These are phyloP conservation scores for Fusarium multiceps DNA, from an alignment of 2,329 filamentous ascomycete genomes.

Conservation along the genomic window DNA sequence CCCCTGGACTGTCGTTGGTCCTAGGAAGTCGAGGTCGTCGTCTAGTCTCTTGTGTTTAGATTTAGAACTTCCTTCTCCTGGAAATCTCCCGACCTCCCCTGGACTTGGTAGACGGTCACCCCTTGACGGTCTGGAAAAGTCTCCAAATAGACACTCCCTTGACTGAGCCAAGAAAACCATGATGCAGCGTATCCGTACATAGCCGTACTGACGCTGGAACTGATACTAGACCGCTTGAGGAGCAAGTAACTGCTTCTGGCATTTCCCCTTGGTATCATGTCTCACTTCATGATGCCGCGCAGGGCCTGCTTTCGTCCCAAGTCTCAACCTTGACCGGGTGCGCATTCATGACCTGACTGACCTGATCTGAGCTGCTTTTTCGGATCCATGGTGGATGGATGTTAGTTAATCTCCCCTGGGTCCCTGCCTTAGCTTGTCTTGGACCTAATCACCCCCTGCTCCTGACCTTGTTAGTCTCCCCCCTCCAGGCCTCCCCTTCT, in stretches of 20 bases:
- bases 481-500: conserved; percentile 1
- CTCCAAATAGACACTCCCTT: conserved; percentile 12
- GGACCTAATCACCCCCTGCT: conserved; percentile 19
- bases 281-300: conserved; percentile 16
- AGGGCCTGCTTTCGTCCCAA: conserved; percentile 30
- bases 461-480: conserved; percentile 17
- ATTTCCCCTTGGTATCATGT: conserved; percentile 19
- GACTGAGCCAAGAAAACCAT: conserved; percentile 7
- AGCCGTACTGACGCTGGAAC: conserved; percentile 20
- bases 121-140: conserved; percentile 8
- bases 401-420: conserved; percentile 31
- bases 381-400: conserved; percentile 5
- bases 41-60: background rate
- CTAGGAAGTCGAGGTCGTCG: background rate
- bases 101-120: conserved; percentile 5
- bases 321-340: conserved; percentile 21
- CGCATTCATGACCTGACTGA: conserved; percentile 9
- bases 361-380: conserved; percentile 13
- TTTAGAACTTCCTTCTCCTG: conserved; percentile 9
- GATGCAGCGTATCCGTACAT: conserved; percentile 3
- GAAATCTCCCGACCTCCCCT: conserved; percentile 19
- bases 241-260: conserved; percentile 22
- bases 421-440: conserved; percentile 13
- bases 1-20: conserved; percentile 29
- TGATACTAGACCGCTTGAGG: conserved; percentile 20